A percentile compares a stretch with the other conserved stretches of the same genome.
phyloP scores from a whole-genome alignment of 208 protist species.

The Trypanosoma caninum region DNA sequence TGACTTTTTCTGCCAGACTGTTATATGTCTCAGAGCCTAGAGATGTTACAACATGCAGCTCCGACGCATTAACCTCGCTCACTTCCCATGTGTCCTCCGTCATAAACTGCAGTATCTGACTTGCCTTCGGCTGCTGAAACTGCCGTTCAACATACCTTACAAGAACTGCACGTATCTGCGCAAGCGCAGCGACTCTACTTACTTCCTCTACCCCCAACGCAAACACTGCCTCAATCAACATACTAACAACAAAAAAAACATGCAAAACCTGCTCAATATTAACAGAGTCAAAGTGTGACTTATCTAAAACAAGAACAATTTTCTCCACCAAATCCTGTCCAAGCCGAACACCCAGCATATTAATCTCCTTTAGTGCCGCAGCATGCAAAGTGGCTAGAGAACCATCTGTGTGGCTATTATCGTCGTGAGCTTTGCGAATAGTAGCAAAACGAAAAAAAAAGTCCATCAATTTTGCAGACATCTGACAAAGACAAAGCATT shows the following conservation, averaged over 20 bases:
- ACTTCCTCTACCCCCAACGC: constrained; percentile 46
- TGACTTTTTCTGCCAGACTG: constrained; percentile 48
- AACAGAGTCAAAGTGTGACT: constrained; percentile 33
- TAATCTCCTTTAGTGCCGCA: constrained; percentile 36
- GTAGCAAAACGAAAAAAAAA: constrained; percentile 70
- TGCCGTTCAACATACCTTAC: constrained; percentile 42
- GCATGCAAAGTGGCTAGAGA: constrained; percentile 41
- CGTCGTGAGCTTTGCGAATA: constrained; percentile 51
- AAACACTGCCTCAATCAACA: constrained; percentile 57
- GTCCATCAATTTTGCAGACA: constrained; percentile 72
- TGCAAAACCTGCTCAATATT: constrained; percentile 75
- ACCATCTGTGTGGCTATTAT: constrained; percentile 28
- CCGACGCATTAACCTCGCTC: constrained; percentile 41
- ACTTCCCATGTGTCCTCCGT: constrained; percentile 58
- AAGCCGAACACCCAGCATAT: constrained; percentile 49
- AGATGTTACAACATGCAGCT: constrained; percentile 61
- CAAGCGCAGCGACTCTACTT: constrained; percentile 40
- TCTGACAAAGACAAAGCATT: constrained; percentile 63
- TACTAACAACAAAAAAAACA: constrained; percentile 70
- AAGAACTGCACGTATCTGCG: constrained; percentile 45
- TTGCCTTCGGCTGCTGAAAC: constrained; percentile 57
- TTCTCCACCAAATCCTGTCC: constrained; percentile 75
- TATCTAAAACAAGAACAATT: constrained; percentile 45
- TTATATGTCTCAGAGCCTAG: constrained; percentile 49
- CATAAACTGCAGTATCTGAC: constrained; percentile 65